Evolutionary conservation across 2,329 filamentous ascomycete genomes (phyloP), one percentile per base, ranked within the genome.

Genomic region (Aquanectria penicillioides): DNA sequence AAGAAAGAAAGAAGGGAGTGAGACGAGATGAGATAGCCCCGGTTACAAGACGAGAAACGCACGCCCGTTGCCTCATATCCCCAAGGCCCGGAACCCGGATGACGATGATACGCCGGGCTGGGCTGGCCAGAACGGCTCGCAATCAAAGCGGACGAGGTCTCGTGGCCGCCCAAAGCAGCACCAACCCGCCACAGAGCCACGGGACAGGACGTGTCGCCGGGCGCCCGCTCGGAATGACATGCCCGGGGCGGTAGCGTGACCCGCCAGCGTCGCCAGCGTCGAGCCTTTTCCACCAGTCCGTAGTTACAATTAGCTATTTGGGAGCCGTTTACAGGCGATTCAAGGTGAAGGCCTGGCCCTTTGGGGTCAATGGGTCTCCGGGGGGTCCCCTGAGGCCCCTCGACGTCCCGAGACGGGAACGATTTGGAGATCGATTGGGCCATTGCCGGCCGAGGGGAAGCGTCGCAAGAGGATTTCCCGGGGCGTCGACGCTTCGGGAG

Each of bases 381-480:
- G n/a, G 41, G 23, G 12, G 33, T 41, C 23, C 22, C 37, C 41
- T 15, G 43, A 34, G 51, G 52, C 64, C 41, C 63, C 61, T 60
- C 34, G 33, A 12, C 41, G 41, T 38, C 41, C 43, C 51, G 51
- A 55, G 33, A 20, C 43, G 51, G 51, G 41, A 52, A 54, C 53
- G 57, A 61, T 40, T 41, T 60, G 56, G 59, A 58, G 53, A 43
- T 61, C 46, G 49, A 62, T 57, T 61, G 57, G 62, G 63, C 48
- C 53, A 55, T 58, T 66, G 66, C 65, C 67, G 64, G 65, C 65
- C 68, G 67, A 71, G 66, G 62, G 68, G 68, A 70, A 68, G 66
- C 66, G 64, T 56, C 48, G 61, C 69, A 74, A 74, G 72, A 74
- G 69, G 72, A 74, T 74, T 74, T 74, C 70, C 71, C 73, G 73